A percentile compares a stretch with the other conserved stretches of the same genome.
These are phyloP conservation scores for Ceratocystiopsis brevicomis DNA, from an alignment of 2,329 filamentous ascomycete species.

Conservation along the genomic window DNA sequence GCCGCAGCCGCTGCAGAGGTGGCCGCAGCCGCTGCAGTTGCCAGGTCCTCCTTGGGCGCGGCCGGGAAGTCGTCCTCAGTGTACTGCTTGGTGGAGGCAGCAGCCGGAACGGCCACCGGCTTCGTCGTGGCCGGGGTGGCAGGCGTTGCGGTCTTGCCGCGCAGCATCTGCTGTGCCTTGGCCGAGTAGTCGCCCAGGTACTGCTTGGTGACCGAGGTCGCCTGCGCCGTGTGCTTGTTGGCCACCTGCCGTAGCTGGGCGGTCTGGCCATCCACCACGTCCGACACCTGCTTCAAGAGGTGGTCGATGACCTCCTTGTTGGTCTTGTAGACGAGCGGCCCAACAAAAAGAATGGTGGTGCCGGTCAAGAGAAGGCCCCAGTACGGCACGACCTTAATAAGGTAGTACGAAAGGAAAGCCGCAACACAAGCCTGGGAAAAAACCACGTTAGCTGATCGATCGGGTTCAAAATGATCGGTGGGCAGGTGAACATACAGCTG, in stretches of 20 bases:
- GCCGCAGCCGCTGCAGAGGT: constrained; percentile 3
- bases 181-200: constrained; percentile 48
- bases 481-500: constrained; percentile 29
- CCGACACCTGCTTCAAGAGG: constrained; percentile 37
- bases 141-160: constrained; percentile 26
- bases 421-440: constrained; percentile 32
- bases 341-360: constrained; percentile 40
- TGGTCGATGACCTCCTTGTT: constrained; percentile 53
- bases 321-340: constrained; percentile 43
- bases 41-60: constrained; percentile 28
- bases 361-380: constrained; percentile 46
- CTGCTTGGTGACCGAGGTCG: constrained; percentile 45
- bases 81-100: constrained; percentile 10
- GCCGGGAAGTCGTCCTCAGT: constrained; percentile 31
- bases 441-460: constrained; percentile 2
- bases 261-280: constrained; percentile 43
- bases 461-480: constrained; percentile 2
- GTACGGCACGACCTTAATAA: constrained; percentile 51
- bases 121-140: constrained; percentile 14
- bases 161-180: constrained; percentile 47
- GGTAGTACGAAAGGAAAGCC: constrained; percentile 46
- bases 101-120: constrained; percentile 8
- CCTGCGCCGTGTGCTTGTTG: constrained; percentile 43
- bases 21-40: constrained; percentile 9
- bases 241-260: constrained; percentile 41